These are phyloP conservation scores for Sicyos baderoa DNA, from an alignment of 306 rosid species.

Conservation along the genomic window DNA sequence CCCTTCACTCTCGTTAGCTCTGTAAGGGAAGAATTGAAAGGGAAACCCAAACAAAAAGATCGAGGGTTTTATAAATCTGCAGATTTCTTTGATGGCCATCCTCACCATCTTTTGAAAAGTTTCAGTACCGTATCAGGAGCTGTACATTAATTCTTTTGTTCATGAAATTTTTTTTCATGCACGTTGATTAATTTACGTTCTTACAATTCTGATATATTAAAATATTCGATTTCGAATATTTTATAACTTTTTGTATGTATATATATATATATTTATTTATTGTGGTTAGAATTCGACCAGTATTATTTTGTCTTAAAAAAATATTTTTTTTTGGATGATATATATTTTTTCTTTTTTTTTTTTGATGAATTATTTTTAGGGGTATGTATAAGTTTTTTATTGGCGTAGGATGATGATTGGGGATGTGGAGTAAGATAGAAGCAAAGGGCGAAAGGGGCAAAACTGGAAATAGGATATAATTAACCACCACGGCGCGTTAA, in stretches of 20 bases:
- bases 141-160: neutral
- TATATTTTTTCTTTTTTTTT: neutral
- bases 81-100: conserved; percentile 2
- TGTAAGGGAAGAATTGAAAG: neutral
- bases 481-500: conserved; percentile 4
- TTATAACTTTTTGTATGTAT: neutral
- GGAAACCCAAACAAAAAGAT: neutral
- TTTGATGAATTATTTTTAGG: neutral
- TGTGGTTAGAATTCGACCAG: neutral
- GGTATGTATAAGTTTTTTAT: no score
- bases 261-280: no score
- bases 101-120: neutral
- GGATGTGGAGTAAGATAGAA: neutral
- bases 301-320: no score
- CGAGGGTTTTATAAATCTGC: conserved; percentile 7
- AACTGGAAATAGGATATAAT: neutral
- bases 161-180: neutral
- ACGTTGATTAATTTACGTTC: neutral
- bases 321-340: neutral
- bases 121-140: conserved; percentile 12
- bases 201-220: neutral
- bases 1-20: neutral
- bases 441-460: neutral
- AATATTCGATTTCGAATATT: neutral
- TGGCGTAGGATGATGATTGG: neutral